Evolutionary conservation across 345 rosid genomes (phyloP).

Genomic region (Rhodamnia argentea): DNA sequence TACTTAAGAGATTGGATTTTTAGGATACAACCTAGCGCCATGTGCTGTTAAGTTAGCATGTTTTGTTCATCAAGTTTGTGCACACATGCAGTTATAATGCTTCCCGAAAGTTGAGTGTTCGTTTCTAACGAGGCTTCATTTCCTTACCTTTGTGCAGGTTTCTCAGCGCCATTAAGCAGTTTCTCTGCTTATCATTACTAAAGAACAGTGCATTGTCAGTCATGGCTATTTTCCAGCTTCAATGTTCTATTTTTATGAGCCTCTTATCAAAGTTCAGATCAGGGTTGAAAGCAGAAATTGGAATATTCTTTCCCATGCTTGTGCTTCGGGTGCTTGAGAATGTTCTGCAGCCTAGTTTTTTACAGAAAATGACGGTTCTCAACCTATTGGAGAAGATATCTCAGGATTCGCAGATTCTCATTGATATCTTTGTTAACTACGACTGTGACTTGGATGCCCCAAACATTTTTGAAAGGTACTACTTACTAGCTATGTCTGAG

Average conservation of each 20-base stretch:
- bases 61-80: background rate
- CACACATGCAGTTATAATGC: background rate
- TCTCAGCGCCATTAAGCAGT: constrained; percentile 76
- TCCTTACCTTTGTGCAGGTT: constrained; percentile 43
- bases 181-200: constrained; percentile 79
- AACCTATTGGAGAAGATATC: constrained; percentile 71
- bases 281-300: constrained; percentile 80
- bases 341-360: constrained; percentile 92
- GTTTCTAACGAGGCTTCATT: background rate
- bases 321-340: constrained; percentile 91
- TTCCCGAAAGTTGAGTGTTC: background rate
- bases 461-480: constrained; percentile 91
- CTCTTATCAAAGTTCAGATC: constrained; percentile 78
- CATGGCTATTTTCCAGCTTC: constrained; percentile 94
- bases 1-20: background rate
- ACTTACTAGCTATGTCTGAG: background rate
- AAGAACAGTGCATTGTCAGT: constrained; percentile 94
- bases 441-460: constrained; percentile 96
- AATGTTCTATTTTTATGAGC: constrained; percentile 75
- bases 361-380: constrained; percentile 95
- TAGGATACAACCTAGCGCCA: background rate
- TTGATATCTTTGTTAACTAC: constrained; percentile 92
- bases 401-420: constrained; percentile 63
- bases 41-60: background rate
- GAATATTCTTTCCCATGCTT: constrained; percentile 94